phyloP scores from a whole-genome alignment of 495 filamentous ascomycete species.

The Apodospora peruviana region DNA sequence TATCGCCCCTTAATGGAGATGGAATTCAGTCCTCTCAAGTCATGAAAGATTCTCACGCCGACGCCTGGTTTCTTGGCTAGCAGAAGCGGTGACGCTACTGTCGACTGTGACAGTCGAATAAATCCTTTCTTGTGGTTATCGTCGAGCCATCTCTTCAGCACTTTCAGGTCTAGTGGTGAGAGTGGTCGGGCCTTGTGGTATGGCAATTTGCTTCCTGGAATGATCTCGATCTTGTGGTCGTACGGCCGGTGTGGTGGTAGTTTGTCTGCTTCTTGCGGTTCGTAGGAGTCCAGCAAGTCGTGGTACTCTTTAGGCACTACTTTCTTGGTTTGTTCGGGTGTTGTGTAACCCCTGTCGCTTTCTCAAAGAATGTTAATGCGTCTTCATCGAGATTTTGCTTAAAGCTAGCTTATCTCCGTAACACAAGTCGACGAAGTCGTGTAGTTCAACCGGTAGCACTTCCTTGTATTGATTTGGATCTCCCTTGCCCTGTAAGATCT shows the following conservation, averaged over 20 bases:
- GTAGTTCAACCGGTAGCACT: too few relatives aligned
- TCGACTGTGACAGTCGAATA: constrained; percentile 2
- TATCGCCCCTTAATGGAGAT: constrained; percentile 40
- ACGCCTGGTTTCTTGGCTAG: constrained; percentile 30
- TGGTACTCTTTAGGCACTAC: not conserved
- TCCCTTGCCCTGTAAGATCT: too few relatives aligned
- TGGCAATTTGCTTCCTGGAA: not conserved
- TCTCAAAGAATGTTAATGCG: too few relatives aligned
- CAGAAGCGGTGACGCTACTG: constrained; percentile 24
- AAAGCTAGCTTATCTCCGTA: too few relatives aligned
- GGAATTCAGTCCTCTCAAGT: constrained; percentile 39
- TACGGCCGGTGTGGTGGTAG: not conserved
- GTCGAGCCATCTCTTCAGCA: constrained; percentile 12
- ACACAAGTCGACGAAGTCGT: too few relatives aligned
- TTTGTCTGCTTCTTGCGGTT: not conserved
- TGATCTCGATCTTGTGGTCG: not conserved
- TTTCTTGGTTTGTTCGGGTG: too few relatives aligned
- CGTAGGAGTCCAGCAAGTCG: not conserved
- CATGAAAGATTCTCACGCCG: constrained; percentile 34
- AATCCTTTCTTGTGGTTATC: constrained; percentile 9
- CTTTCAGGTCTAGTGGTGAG: constrained; percentile 8
- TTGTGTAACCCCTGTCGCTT: too few relatives aligned
- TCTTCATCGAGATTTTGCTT: too few relatives aligned
- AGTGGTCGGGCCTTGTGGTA: not conserved
- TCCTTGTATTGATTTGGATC: too few relatives aligned